Conservation (phyloP, 257 asterid species). For the Rauvolfia tetraphylla region DNA sequence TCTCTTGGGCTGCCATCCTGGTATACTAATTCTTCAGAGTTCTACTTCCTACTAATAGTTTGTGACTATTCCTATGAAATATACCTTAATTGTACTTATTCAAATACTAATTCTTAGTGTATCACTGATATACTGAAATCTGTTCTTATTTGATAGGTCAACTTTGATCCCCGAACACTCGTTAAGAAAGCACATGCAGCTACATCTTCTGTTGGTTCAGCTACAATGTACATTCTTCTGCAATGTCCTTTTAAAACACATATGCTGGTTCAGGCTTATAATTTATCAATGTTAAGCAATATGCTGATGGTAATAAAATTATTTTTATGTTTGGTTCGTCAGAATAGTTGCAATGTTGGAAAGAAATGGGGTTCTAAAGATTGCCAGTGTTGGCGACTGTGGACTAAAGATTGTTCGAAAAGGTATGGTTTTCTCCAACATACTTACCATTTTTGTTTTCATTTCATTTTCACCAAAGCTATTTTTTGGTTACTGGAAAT, state of each 20-base stretch:
- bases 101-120: background rate
- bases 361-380: conserved; percentile 61
- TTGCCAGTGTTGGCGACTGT: conserved; percentile 87
- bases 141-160: conserved; percentile 42
- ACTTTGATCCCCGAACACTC: conserved; percentile 61
- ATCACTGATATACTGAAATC: background rate
- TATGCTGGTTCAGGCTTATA: background rate
- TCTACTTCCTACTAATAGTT: background rate
- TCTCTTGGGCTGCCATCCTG: background rate
- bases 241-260: background rate
- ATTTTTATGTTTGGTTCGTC: conserved; percentile 13
- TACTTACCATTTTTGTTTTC: background rate
- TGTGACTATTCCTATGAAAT: background rate
- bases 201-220: conserved; percentile 75
- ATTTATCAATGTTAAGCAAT: background rate
- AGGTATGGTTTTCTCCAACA: conserved; percentile 33
- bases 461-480: background rate
- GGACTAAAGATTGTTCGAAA: conserved; percentile 67
- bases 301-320: background rate
- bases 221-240: conserved; percentile 60
- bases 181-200: conserved; percentile 83
- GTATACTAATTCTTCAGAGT: background rate
- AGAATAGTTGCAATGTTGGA: conserved; percentile 84
- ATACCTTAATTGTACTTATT: background rate
- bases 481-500: conserved; percentile 4